Base-by-base conservation (phyloP, 805 yeast species). In the Blastobotrys muscicola region DNA sequence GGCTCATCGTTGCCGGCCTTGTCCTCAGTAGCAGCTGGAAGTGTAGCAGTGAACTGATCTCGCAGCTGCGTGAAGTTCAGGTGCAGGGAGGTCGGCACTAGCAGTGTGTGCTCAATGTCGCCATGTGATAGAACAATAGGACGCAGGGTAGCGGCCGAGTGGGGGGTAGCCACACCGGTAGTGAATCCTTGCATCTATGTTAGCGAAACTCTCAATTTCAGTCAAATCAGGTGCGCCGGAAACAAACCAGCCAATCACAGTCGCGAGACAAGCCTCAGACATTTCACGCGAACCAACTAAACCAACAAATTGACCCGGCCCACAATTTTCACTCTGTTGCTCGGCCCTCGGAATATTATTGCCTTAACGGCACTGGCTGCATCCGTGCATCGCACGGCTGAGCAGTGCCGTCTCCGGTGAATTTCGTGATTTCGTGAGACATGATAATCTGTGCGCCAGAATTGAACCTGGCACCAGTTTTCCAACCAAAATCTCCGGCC, bases 1-100 rank as follows among this genome's bases (percentile, higher is more conserved):
- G 96, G 96, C 67, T 89, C 97, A 50, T 82, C 82, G 54, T 85
- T 95, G 46, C 76, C 82, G 39, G 89, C 90, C 53, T 75, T 80
- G 11, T 82, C 92, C 59, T 85, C 96, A 36, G 96, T 82, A 39
- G 74, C 76, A 7, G 94, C 90, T 52, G 92, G 75, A 43, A 65
- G 62, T 14, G 79, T 67, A 60, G 84, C 83, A 58, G 68, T 69
- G 63, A 90, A 92, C 65, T 82, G 94, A 52, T 86, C 89, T 57
- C 85, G 83, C 55, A 92, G 74, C 66, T 89, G 95, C 47, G 90
- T 81, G 60, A 85, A 85, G 56, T 80, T 76, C 56, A 86, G 76
- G 59, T 84, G 82, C 43, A 80, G 72, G 45, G 78, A 75, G 33
- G 92, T 79, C 40, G 97, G 95, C 44, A 92, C 87, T 57, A 89